Conservation (phyloP, 257 asterid species). For the Schizonepeta tenuifolia region DNA sequence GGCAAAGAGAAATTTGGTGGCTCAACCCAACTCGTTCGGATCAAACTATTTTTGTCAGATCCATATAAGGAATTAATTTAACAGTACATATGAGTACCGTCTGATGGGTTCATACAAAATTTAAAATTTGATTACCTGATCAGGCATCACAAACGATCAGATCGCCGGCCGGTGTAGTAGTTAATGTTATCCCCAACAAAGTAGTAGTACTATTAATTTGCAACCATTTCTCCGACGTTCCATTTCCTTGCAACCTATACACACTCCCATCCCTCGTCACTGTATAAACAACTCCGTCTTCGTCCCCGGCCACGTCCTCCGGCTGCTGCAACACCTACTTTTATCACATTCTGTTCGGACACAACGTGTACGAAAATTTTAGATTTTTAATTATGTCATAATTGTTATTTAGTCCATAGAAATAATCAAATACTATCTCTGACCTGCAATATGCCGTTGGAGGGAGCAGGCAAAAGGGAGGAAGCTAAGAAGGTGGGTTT, state of each 20-base stretch:
- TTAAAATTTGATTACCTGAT: no score
- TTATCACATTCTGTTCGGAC: constrained; percentile 48
- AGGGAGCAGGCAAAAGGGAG: constrained; percentile 29
- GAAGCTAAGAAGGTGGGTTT: constrained; percentile 43
- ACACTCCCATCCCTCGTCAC: constrained; percentile 76
- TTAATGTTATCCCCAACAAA: constrained; percentile 58
- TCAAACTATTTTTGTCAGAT: no score
- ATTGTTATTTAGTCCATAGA: no score
- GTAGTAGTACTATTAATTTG: constrained; percentile 32
- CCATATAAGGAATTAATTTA: no score
- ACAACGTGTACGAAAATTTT: background rate
- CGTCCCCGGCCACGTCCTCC: constrained; percentile 61
- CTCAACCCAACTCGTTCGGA: no score
- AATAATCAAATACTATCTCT: no score
- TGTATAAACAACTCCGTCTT: constrained; percentile 52
- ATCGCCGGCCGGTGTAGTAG: constrained; percentile 49
- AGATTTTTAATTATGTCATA: no score
- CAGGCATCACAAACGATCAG: constrained; percentile 65
- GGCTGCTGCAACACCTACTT: constrained; percentile 56
- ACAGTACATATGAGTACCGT: no score
- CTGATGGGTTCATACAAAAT: no score
- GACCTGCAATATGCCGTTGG: constrained; percentile 66
- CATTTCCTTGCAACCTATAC: constrained; percentile 55
- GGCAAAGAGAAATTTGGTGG: no score
- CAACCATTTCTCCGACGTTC: constrained; percentile 63